Conservation (phyloP, 257 asterid species). For the Nicotiana tomentosiformis region DNA sequence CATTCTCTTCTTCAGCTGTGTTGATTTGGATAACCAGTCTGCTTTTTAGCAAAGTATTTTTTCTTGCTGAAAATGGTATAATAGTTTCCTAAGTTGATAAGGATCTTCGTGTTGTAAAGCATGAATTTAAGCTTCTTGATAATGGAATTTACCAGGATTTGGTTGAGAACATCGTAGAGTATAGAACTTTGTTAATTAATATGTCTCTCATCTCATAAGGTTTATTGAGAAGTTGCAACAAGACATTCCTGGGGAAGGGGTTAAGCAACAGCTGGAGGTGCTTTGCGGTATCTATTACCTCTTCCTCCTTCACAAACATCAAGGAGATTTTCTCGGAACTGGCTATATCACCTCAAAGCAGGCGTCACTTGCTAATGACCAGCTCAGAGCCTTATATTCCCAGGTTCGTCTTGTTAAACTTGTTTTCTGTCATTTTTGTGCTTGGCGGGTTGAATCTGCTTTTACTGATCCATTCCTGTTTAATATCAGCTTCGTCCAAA, state of each 20-base stretch:
- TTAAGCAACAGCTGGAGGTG: slow-evolving; percentile 70
- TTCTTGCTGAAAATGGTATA: background rate
- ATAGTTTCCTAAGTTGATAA: too few species aligned
- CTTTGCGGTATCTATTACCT: slow-evolving; percentile 76
- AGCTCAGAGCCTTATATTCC: slow-evolving; percentile 63
- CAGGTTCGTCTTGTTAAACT: slow-evolving; percentile 42
- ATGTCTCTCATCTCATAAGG: slow-evolving; percentile 23
- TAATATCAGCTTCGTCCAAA: slow-evolving; percentile 76
- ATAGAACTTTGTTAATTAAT: background rate
- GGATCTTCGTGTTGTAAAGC: background rate
- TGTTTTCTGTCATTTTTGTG: background rate
- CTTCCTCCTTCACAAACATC: slow-evolving; percentile 80
- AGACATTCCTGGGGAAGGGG: slow-evolving; percentile 75
- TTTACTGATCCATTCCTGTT: background rate
- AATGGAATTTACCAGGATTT: too few species aligned
- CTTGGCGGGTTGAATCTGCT: background rate
- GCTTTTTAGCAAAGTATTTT: background rate
- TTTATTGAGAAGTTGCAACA: slow-evolving; percentile 76
- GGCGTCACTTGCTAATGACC: slow-evolving; percentile 81
- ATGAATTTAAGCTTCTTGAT: too few species aligned
- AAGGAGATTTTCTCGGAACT: slow-evolving; percentile 82
- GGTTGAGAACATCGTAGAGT: too few species aligned
- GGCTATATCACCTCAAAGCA: slow-evolving; percentile 77
- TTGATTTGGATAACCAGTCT: background rate
- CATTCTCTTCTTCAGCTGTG: background rate